Percentiles rank a stretch among this genome's conserved stretches.
Evolutionary conservation across 2,329 filamentous ascomycete species (phyloP).

Genomic region (Colletotrichum liriopes): DNA sequence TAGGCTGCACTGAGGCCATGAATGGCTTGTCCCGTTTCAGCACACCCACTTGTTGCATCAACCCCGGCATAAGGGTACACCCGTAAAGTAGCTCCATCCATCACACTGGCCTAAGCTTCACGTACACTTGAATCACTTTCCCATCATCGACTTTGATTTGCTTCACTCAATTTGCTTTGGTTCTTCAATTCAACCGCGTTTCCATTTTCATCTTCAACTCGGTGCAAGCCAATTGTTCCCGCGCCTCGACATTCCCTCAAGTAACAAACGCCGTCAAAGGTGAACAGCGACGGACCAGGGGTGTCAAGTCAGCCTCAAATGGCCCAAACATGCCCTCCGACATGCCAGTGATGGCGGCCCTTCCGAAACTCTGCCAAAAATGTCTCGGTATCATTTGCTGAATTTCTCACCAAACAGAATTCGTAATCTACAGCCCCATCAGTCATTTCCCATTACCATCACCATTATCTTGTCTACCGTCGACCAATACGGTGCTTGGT

Average conservation of each 20-base stretch:
- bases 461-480: background rate
- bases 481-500: background rate
- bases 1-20: slow-evolving; percentile 11
- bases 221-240: background rate
- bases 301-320: slow-evolving; percentile 17
- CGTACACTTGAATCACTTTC: background rate
- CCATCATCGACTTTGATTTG: background rate
- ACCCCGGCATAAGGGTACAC: slow-evolving; percentile 6
- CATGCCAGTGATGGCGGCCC: slow-evolving; percentile 22
- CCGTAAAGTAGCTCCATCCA: background rate
- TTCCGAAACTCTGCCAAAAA: slow-evolving; percentile 5
- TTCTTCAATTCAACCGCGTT: background rate
- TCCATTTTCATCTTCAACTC: background rate
- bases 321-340: slow-evolving; percentile 4
- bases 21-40: background rate
- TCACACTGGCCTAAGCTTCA: background rate
- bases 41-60: slow-evolving; percentile 9
- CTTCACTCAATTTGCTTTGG: background rate
- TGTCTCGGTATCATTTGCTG: slow-evolving; percentile 26
- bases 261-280: slow-evolving; percentile 34
- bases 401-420: background rate
- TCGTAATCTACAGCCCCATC: background rate
- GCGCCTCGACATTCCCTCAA: background rate
- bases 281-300: slow-evolving; percentile 18
- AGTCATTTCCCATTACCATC: slow-evolving; percentile 7